These are phyloP conservation scores for Fusarium armeniacum DNA, from an alignment of 2,329 filamentous ascomycete genomes.

Conservation along the genomic window DNA sequence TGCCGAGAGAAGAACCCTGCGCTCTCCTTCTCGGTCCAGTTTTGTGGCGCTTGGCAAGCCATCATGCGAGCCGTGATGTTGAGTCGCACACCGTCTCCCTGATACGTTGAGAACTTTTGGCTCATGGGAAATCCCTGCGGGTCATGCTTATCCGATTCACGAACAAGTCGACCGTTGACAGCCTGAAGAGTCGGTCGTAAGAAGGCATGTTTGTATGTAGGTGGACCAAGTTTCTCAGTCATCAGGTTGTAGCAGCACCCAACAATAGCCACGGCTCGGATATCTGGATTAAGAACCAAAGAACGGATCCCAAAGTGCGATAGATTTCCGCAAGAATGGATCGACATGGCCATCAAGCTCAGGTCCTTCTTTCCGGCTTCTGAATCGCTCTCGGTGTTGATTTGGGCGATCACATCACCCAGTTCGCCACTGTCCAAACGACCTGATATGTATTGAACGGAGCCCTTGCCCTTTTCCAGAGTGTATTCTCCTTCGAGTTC, in stretches of 20 bases:
- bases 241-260: constrained; percentile 98
- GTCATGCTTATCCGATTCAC: constrained; percentile 80
- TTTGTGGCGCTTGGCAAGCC: constrained; percentile 94
- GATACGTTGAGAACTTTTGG: constrained; percentile 71
- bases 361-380: constrained; percentile 55
- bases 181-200: constrained; percentile 78
- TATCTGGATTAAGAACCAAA: constrained; percentile 83
- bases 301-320: constrained; percentile 93
- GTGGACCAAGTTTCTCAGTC: constrained; percentile 88
- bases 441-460: constrained; percentile 83
- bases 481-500: constrained; percentile 66
- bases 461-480: constrained; percentile 73
- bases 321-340: constrained; percentile 98
- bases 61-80: constrained; percentile 99
- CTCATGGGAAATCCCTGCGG: constrained; percentile 97
- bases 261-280: constrained; percentile 93
- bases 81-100: constrained; percentile 77
- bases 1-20: constrained; percentile 92
- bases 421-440: constrained; percentile 81
- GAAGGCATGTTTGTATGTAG: constrained; percentile 86
- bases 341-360: constrained; percentile 87
- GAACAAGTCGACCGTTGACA: constrained; percentile 75
- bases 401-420: constrained; percentile 73
- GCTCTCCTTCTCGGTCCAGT: constrained; percentile 88
- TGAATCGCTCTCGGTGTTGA: constrained; percentile 56